Percentiles rank a stretch among this genome's conserved stretches.
Conservation (phyloP, 805 yeast genomes). For the Cyberlindnera japonica region DNA sequence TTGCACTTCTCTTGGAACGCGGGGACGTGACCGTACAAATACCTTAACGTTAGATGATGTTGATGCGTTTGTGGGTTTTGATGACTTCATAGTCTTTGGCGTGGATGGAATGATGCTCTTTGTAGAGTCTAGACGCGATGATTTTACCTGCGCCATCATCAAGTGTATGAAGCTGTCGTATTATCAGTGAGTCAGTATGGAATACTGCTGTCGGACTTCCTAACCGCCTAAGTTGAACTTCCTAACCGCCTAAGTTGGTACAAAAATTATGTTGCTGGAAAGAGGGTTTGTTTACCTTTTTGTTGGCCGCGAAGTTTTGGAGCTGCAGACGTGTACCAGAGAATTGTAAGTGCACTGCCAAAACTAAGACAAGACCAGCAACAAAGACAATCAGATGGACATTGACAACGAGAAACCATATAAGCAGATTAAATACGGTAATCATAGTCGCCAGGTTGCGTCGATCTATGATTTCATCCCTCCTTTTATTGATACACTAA, state of each 20-base stretch:
- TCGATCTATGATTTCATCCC: slow-evolving; percentile 14
- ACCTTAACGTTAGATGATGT: slow-evolving; percentile 38
- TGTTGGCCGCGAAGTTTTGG: not conserved
- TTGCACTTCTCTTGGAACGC: slow-evolving; percentile 21
- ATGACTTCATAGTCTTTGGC: not conserved
- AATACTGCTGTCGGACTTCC: too few relatives aligned
- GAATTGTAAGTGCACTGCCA: too few relatives aligned
- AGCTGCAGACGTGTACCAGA: too few relatives aligned
- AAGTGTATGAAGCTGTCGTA: too few relatives aligned
- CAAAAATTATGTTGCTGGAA: too few relatives aligned
- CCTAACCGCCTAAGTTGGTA: too few relatives aligned
- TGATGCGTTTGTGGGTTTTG: not conserved
- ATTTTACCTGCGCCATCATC: not conserved
- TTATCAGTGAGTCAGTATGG: too few relatives aligned
- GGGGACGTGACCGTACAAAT: slow-evolving; percentile 51
- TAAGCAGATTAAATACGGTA: slow-evolving; percentile 9
- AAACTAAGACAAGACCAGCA: not conserved
- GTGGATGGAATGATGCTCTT: not conserved
- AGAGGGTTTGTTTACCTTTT: slow-evolving; percentile 1
- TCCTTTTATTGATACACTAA: slow-evolving; percentile 5
- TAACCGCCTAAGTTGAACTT: too few relatives aligned
- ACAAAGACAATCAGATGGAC: not conserved
- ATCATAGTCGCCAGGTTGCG: slow-evolving; percentile 11
- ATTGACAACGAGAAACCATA: not conserved
- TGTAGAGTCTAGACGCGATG: slow-evolving; percentile 1